Percentiles rank a stretch among this genome's conserved stretches.
Conservation (phyloP, 768 basidiomycete genomes). For the Russula abietina region DNA sequence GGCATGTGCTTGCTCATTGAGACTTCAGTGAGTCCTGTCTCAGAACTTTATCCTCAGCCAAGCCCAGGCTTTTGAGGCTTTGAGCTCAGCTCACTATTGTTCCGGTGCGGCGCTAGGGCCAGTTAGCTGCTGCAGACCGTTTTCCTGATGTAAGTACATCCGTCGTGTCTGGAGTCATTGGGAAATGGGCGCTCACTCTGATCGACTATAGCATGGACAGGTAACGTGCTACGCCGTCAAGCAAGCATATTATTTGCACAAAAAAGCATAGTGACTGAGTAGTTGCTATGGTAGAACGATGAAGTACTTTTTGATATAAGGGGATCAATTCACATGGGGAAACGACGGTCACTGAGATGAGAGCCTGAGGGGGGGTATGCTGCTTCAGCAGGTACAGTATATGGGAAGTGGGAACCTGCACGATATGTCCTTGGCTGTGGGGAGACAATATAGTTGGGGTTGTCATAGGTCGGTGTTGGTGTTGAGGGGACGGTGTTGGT, state of each 20-base stretch:
- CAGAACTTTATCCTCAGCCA: no score
- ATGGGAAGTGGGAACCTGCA: neutral
- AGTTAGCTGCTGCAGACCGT: no score
- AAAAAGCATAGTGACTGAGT: neutral
- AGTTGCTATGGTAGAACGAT: neutral
- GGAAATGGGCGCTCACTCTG: neutral
- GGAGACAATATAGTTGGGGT: neutral
- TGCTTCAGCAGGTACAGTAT: neutral
- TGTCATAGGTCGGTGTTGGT: neutral
- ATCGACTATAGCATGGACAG: neutral
- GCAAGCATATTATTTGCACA: neutral
- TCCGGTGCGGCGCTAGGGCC: no score
- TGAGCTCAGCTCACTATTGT: no score
- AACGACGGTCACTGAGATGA: neutral
- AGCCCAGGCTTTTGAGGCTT: no score
- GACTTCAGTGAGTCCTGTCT: no score
- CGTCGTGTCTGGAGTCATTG: neutral
- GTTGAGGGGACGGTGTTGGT: neutral
- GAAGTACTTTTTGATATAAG: neutral
- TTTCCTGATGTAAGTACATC: no score
- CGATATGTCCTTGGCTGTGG: neutral
- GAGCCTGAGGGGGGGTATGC: no score
- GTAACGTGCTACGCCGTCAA: neutral
- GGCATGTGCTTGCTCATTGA: no score
- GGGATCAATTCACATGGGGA: neutral